Evolutionary conservation across 2,329 filamentous ascomycete genomes (phyloP).

Genomic region (Fusarium newnesense): DNA sequence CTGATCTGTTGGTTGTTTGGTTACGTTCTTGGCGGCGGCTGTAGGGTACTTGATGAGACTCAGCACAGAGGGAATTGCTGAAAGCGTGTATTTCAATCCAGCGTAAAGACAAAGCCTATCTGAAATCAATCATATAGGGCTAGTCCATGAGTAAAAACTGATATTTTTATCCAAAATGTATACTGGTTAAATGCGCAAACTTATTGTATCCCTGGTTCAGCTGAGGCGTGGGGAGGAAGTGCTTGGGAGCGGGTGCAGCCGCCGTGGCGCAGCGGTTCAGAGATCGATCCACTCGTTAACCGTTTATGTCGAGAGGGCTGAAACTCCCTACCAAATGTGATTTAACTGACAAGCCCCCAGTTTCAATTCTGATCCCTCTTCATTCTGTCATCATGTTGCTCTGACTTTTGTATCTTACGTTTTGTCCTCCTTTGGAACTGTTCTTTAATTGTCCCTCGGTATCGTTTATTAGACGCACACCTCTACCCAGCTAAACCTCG

Average conservation of each 20-base stretch:
- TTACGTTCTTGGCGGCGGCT: neutral
- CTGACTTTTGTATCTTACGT: neutral
- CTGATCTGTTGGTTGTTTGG: neutral
- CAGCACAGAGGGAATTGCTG: neutral
- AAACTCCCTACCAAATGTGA: neutral
- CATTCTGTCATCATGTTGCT: neutral
- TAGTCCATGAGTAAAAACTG: neutral
- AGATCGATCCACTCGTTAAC: neutral
- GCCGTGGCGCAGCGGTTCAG: constrained; percentile 24
- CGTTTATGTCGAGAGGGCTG: neutral
- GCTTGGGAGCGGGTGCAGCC: constrained; percentile 25
- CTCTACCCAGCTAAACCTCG: neutral
- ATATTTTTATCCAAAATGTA: neutral
- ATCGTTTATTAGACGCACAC: neutral
- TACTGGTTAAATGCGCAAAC: neutral
- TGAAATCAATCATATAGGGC: neutral
- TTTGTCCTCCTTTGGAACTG: neutral
- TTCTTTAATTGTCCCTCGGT: neutral
- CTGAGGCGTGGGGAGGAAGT: constrained; percentile 9
- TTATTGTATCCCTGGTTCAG: neutral
- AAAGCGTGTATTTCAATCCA: neutral
- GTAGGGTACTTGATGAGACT: neutral
- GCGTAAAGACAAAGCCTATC: neutral
- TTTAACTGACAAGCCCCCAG: neutral
- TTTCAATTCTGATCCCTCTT: neutral